These are phyloP conservation scores for Pluteus cervinus DNA, from an alignment of 768 basidiomycete genomes.

Conservation along the genomic window DNA sequence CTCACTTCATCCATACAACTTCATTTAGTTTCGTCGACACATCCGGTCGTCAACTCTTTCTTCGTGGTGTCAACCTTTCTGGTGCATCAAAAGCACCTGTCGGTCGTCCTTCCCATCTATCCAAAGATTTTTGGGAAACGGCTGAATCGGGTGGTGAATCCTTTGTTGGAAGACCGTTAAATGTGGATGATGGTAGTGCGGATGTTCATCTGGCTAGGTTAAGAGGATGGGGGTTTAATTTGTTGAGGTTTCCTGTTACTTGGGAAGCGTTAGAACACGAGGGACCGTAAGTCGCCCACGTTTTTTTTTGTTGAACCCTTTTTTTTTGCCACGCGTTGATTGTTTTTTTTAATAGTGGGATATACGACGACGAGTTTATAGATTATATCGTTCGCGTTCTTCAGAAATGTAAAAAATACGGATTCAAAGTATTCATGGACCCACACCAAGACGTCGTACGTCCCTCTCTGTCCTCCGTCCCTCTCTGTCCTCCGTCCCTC, in stretches of 20 bases:
- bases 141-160: constrained; percentile 64
- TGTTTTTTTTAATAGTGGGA: constrained; percentile 46
- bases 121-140: constrained; percentile 77
- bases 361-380: constrained; percentile 88
- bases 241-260: constrained; percentile 77
- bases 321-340: constrained; percentile 5
- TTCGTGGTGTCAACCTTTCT: constrained; percentile 94
- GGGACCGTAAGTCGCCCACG: constrained; percentile 74
- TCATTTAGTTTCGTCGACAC: constrained; percentile 69
- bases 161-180: constrained; percentile 75
- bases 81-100: constrained; percentile 84
- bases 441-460: constrained; percentile 94
- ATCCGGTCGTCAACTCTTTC: constrained; percentile 66
- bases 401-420: constrained; percentile 87
- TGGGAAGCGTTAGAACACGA: constrained; percentile 95
- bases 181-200: constrained; percentile 79
- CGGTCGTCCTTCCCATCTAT: constrained; percentile 57
- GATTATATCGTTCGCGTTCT: constrained; percentile 85
- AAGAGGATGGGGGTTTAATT: constrained; percentile 90
- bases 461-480: constrained; percentile 9
- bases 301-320: constrained; percentile 5
- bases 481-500: constrained; percentile 2
- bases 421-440: constrained; percentile 89
- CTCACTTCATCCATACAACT: constrained; percentile 60
- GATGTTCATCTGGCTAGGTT: constrained; percentile 85